Base-by-base conservation (phyloP, 2,329 filamentous ascomycete species). In the Sporothrix protearum region DNA sequence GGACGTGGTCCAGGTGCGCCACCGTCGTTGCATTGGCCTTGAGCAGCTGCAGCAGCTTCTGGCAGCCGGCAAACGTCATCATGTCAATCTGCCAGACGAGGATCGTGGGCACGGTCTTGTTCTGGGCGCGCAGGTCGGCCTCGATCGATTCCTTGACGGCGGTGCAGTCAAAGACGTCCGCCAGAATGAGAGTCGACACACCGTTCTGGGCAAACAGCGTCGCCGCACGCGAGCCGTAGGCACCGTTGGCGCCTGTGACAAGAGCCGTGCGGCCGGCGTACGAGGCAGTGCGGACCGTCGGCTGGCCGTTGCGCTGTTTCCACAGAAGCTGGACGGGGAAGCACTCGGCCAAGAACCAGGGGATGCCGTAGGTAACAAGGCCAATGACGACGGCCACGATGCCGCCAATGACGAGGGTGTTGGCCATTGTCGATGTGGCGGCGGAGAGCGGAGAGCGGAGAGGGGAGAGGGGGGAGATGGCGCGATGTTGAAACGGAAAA, bases 21-120 rank as follows among this genome's bases (percentile, higher is more conserved):
- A 81, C 25, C 19, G 76, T 73, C 5, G 16, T 14, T 12, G 14
- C 6, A 14, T 47, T 47, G 42, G 16, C 72, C 73, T 1, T 78
- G 78, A 72, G 76, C 77, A 30, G 71, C 75, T 5, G 77, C 78
- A 47, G 42, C 3, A 81, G 70, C 14, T 78, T 76, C 45, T 78
- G 77, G 49, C 80, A 80, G 6, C 78, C 80, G 1, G 75, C 74
- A 71, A 79, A 81, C 4, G 77, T 75, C 80, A 81, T 80, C 69
- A 81, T 76, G 71, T 81, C 79, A 69, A 79, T 77, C 42, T 80
- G 75, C 80, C 80, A 81, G 19, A 81, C 76, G 2, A 81, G 71
- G 51, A 81, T 80, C 8, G 75, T 78, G 0, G 80, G 79, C 9
- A 69, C 67, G 22, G 75, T 53, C 71, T 78, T 79, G 25, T 74